phyloP scores from a whole-genome alignment of 306 rosid genomes.

The Prunus armeniaca region DNA sequence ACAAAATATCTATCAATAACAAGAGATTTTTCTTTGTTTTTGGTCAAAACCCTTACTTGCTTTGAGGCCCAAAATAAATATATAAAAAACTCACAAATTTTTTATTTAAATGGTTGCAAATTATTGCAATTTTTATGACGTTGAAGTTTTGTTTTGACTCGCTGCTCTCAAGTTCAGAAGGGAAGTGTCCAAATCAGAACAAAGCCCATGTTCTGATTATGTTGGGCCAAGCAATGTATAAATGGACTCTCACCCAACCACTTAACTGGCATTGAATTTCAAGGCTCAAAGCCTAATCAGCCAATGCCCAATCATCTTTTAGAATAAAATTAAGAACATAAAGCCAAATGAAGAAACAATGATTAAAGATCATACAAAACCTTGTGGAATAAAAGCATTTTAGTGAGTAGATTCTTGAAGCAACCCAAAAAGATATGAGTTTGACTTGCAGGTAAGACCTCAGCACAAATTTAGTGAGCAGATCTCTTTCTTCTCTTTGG shows the following conservation, averaged over 20 bases:
- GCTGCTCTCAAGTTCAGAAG: too few relatives aligned
- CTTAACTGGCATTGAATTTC: not conserved
- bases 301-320: not conserved
- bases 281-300: not conserved
- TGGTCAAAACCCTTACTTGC: too few relatives aligned
- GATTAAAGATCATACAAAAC: not conserved
- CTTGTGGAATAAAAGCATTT: conserved; percentile 24
- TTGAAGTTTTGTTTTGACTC: too few relatives aligned
- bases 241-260: not conserved
- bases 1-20: too few relatives aligned
- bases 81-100: too few relatives aligned
- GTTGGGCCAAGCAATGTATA: not conserved
- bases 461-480: not conserved
- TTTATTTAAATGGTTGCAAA: too few relatives aligned
- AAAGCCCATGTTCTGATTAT: not conserved
- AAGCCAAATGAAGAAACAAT: not conserved
- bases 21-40: too few relatives aligned
- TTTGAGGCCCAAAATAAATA: too few relatives aligned
- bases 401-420: conserved; percentile 26
- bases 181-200: too few relatives aligned
- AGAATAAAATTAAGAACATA: not conserved
- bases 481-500: too few relatives aligned
- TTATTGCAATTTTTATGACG: too few relatives aligned
- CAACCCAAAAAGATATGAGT: conserved; percentile 4
- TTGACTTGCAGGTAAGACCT: conserved; percentile 30